A percentile compares a stretch with the other conserved stretches of the same genome.
phyloP scores from a whole-genome alignment of 1,284 basidiomycete species.

The Mycena sp. region DNA sequence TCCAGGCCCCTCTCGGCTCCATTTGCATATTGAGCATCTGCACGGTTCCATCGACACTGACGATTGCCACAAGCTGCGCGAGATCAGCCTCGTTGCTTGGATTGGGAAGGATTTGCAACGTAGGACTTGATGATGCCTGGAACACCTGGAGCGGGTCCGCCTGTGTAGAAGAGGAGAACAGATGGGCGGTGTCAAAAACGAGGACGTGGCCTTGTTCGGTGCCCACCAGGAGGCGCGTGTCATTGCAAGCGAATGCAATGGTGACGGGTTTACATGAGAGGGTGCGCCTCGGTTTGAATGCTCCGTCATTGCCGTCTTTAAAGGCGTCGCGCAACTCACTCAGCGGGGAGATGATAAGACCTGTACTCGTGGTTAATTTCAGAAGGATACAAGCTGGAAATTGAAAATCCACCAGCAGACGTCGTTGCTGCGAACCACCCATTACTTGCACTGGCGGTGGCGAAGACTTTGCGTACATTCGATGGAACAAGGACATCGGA shows the following conservation, averaged over 20 bases:
- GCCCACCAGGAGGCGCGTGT: conserved; percentile 67
- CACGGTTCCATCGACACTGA: conserved; percentile 61
- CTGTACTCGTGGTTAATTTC: conserved; percentile 44
- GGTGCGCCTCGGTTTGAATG: conserved; percentile 59
- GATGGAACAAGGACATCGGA: conserved; percentile 50
- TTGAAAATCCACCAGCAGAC: conserved; percentile 36
- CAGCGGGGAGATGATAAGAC: conserved; percentile 65
- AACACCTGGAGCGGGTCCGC: conserved; percentile 61
- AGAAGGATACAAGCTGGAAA: conserved; percentile 11
- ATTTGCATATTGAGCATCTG: conserved; percentile 67
- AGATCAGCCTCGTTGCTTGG: conserved; percentile 63
- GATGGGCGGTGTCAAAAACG: conserved; percentile 60
- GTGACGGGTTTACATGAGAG: conserved; percentile 56
- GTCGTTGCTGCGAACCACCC: conserved; percentile 74
- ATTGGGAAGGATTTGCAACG: conserved; percentile 70
- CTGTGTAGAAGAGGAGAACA: conserved; percentile 44
- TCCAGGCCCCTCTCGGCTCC: conserved; percentile 72
- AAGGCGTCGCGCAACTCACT: conserved; percentile 63
- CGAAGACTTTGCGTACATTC: conserved; percentile 56
- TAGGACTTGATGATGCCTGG: conserved; percentile 52
- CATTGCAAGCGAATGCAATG: conserved; percentile 65
- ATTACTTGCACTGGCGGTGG: conserved; percentile 59
- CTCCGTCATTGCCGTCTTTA: conserved; percentile 49
- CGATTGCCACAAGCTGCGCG: conserved; percentile 66
- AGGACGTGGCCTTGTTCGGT: conserved; percentile 64